Conservation (phyloP, 176 grass and related monocot species). For the Oryza meridionalis region DNA sequence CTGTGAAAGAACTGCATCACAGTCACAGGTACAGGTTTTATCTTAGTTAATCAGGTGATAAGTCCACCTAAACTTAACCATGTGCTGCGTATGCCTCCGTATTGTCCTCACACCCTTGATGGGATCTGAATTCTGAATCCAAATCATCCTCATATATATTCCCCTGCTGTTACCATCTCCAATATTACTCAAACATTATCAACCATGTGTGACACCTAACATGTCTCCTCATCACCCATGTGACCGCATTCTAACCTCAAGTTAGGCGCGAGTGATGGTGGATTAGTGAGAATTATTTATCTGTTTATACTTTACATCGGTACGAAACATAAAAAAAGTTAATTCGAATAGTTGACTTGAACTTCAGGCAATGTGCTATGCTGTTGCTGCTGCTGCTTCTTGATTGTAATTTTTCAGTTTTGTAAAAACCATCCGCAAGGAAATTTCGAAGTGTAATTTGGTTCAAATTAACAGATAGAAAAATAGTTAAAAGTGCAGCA, state of each 20-base stretch:
- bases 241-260: slow-evolving; percentile 60
- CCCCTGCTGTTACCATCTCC: slow-evolving; percentile 61
- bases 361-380: neutral
- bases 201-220: slow-evolving; percentile 73
- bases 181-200: slow-evolving; percentile 54
- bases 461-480: neutral
- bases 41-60: slow-evolving; percentile 29
- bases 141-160: slow-evolving; percentile 51
- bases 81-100: slow-evolving; percentile 47
- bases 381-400: neutral
- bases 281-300: slow-evolving; percentile 10
- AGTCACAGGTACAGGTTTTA: slow-evolving; percentile 44
- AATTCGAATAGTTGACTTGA: slow-evolving; percentile 41
- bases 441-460: neutral
- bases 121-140: slow-evolving; percentile 67
- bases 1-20: slow-evolving; percentile 75
- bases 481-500: neutral
- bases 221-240: slow-evolving; percentile 68
- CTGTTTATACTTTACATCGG: slow-evolving; percentile 8
- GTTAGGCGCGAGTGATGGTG: slow-evolving; percentile 15
- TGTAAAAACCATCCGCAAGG: neutral
- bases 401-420: slow-evolving; percentile 19
- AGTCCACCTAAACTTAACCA: slow-evolving; percentile 54
- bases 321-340: slow-evolving; percentile 18
- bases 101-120: slow-evolving; percentile 55